These are phyloP conservation scores for Cicer yamashitae DNA, from an alignment of 306 rosid genomes.

Conservation along the genomic window DNA sequence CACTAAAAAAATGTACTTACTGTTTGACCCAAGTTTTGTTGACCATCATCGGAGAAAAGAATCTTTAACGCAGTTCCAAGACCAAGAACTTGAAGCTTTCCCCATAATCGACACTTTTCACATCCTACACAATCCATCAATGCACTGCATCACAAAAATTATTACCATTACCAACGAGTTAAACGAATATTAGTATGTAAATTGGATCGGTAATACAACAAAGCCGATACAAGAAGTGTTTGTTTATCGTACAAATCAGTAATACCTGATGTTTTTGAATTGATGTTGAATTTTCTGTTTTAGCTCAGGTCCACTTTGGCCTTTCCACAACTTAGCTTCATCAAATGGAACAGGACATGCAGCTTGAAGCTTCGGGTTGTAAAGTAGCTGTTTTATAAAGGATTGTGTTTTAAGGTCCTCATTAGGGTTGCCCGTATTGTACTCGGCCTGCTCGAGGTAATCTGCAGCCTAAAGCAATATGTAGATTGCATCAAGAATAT, in stretches of 20 bases:
- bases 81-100: constrained; percentile 99
- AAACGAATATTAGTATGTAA: constrained; percentile 3
- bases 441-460: constrained; percentile 92
- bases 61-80: constrained; percentile 94
- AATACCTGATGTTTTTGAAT: constrained; percentile 92
- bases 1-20: constrained; percentile 58
- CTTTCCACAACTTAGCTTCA: constrained; percentile 98
- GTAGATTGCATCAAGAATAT: constrained; percentile 36
- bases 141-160: constrained; percentile 63
- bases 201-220: constrained; percentile 16
- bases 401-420: constrained; percentile 91
- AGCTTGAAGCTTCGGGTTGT: constrained; percentile 78
- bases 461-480: constrained; percentile 76
- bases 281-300: constrained; percentile 87
- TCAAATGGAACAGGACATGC: constrained; percentile 99
- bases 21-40: constrained; percentile 54
- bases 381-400: constrained; percentile 76
- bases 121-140: constrained; percentile 98
- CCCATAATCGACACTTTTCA: constrained; percentile 99
- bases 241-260: neutral
- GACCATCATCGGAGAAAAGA: constrained; percentile 81
- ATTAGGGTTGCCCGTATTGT: constrained; percentile 72
- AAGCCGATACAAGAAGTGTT: constrained; percentile 22
- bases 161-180: constrained; percentile 29
- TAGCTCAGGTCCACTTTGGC: constrained; percentile 93